phyloP scores from a whole-genome alignment of 768 basidiomycete species.

The Tephrocybe sp. region DNA sequence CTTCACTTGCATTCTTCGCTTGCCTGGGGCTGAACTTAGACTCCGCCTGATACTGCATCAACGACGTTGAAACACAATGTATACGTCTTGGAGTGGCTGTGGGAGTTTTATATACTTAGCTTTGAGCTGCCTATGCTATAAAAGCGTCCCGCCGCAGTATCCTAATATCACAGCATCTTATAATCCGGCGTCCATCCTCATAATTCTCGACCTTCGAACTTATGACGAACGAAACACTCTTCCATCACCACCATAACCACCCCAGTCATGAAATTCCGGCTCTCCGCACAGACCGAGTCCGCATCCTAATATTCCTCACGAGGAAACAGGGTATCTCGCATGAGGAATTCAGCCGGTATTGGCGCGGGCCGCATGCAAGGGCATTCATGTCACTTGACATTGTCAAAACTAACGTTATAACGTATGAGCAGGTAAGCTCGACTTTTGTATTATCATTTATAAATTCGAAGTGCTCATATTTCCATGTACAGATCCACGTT shows the following conservation, averaged over 20 bases:
- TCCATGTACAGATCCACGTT: background rate
- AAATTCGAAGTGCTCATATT: background rate
- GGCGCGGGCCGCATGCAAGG: constrained; percentile 27
- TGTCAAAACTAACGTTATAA: constrained; percentile 31
- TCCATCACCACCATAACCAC: background rate
- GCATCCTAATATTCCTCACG: constrained; percentile 26
- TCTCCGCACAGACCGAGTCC: constrained; percentile 28
- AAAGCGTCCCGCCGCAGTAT: no score
- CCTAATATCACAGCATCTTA: no score
- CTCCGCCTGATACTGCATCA: no score
- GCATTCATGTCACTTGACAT: constrained; percentile 29
- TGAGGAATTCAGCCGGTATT: constrained; percentile 31
- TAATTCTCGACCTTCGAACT: no score
- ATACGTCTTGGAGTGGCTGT: no score
- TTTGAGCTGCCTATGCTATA: no score
- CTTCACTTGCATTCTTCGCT: no score
- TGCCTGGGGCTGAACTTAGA: no score
- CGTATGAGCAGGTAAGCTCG: constrained; percentile 33
- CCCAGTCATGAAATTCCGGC: no score
- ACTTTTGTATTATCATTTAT: background rate
- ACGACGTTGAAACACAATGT: no score
- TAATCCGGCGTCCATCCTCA: no score
- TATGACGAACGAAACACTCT: constrained; percentile 1
- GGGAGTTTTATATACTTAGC: no score
- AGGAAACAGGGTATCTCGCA: constrained; percentile 24